A percentile compares a stretch with the other conserved stretches of the same genome.
Conservation (phyloP, 139 green algal genomes). For the Haematococcus sp. region DNA sequence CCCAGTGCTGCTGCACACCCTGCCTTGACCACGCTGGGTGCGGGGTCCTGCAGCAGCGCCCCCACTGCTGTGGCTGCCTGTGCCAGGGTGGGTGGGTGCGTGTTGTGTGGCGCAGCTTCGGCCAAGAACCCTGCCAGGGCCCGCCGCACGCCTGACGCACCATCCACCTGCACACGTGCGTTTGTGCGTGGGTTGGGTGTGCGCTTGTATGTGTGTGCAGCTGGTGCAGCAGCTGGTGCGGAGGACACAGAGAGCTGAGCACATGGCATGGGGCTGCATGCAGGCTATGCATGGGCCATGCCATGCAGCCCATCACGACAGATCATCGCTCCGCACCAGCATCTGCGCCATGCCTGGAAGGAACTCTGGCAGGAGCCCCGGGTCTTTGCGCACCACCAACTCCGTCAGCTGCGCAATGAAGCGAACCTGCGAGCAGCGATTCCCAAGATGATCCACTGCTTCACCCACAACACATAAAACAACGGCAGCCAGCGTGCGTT, state of each 20-base stretch:
- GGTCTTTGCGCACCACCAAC: constrained; percentile 10
- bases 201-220: background rate
- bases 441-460: background rate
- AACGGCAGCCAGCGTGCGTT: no score
- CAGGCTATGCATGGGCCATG: no score
- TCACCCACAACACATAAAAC: no score
- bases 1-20: constrained; percentile 16
- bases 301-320: no score
- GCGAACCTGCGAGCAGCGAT: background rate
- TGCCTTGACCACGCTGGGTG: constrained; percentile 15
- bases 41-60: constrained; percentile 14
- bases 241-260: no score
- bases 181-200: background rate
- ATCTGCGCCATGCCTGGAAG: constrained; percentile 8
- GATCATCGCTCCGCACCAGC: background rate
- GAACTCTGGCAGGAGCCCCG: constrained; percentile 11
- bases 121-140: constrained; percentile 16
- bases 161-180: constrained; percentile 8
- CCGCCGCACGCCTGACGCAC: constrained; percentile 1
- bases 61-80: background rate
- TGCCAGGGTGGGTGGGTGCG: background rate
- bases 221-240: no score
- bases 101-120: constrained; percentile 13
- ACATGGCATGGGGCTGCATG: no score
- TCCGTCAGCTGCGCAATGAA: constrained; percentile 6